A percentile compares a stretch with the other conserved stretches of the same genome.
Conservation (phyloP, 768 basidiomycete species). For the Lactifluus hygrophoroides region DNA sequence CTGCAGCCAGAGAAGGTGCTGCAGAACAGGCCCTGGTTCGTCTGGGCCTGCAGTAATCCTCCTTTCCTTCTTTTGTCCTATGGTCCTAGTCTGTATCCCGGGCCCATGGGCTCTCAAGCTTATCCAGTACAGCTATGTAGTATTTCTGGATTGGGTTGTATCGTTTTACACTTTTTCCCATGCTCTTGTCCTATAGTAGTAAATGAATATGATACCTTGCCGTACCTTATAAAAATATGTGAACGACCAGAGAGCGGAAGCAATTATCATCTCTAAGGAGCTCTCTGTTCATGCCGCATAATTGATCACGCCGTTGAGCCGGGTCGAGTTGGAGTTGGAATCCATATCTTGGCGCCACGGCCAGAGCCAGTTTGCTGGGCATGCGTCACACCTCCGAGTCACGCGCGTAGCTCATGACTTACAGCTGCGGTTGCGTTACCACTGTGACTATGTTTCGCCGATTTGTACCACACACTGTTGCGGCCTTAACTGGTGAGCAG, state of each 20-base stretch:
- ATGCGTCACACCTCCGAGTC: neutral
- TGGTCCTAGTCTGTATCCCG: neutral
- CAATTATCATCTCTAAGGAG: no score
- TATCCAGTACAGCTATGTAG: no score
- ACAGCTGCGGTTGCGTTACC: neutral
- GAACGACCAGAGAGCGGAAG: neutral
- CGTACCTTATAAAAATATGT: neutral
- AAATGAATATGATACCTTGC: neutral
- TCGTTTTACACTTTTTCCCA: neutral
- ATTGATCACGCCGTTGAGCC: conserved; percentile 5
- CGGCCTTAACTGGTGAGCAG: conserved; percentile 45
- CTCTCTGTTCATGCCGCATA: no score
- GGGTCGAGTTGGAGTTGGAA: conserved; percentile 2
- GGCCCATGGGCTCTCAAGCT: neutral
- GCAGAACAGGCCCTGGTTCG: conserved; percentile 24
- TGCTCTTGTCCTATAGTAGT: neutral
- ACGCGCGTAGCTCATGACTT: neutral
- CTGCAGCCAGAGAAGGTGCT: conserved; percentile 30
- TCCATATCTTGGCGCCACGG: conserved; percentile 6
- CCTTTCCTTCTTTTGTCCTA: neutral
- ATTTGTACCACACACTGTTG: conserved; percentile 22
- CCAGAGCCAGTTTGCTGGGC: conserved; percentile 5
- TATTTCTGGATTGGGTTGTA: neutral
- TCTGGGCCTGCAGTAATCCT: conserved; percentile 15
- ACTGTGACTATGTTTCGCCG: conserved; percentile 12